Conservation (phyloP, 805 yeast species). For the Myxozyma vanderwaltii region DNA sequence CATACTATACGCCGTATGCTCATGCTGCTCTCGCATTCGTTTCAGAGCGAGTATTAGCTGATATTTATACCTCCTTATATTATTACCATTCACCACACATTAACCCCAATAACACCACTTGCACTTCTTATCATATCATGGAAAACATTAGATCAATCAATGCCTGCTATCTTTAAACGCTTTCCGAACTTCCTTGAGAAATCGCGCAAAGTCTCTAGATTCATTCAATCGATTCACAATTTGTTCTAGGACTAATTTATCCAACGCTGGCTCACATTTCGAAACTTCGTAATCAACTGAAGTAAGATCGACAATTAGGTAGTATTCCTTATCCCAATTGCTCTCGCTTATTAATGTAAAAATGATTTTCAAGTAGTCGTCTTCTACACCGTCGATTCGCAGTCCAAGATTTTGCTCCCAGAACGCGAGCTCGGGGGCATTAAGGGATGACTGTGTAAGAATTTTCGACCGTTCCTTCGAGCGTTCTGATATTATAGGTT, state of each 20-base stretch:
- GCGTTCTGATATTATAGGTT: slow-evolving; percentile 26
- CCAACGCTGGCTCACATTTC: slow-evolving; percentile 47
- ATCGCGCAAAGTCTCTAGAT: slow-evolving; percentile 36
- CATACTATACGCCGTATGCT: too few relatives aligned
- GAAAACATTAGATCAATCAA: not conserved
- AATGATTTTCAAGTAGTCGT: slow-evolving; percentile 51
- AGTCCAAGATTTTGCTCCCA: slow-evolving; percentile 61
- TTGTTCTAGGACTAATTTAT: slow-evolving; percentile 33
- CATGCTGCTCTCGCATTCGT: too few relatives aligned
- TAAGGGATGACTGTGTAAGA: slow-evolving; percentile 49
- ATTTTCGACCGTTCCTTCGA: slow-evolving; percentile 45
- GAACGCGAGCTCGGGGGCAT: slow-evolving; percentile 54
- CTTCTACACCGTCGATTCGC: slow-evolving; percentile 53
- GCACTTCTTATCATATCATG: not conserved
- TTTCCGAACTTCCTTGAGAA: slow-evolving; percentile 38
- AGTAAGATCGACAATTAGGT: slow-evolving; percentile 52
- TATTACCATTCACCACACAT: too few relatives aligned
- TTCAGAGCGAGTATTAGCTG: too few relatives aligned
- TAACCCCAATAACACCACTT: too few relatives aligned
- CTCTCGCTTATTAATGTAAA: slow-evolving; percentile 54
- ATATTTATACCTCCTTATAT: too few relatives aligned
- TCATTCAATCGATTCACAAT: slow-evolving; percentile 35
- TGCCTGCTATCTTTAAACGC: slow-evolving; percentile 35
- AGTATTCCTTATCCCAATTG: slow-evolving; percentile 48
- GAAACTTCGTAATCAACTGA: slow-evolving; percentile 47